A percentile compares a stretch with the other conserved stretches of the same genome.
These are phyloP conservation scores for Vitis cinerea DNA, from an alignment of 164 flowering plant genomes.

Conservation along the genomic window DNA sequence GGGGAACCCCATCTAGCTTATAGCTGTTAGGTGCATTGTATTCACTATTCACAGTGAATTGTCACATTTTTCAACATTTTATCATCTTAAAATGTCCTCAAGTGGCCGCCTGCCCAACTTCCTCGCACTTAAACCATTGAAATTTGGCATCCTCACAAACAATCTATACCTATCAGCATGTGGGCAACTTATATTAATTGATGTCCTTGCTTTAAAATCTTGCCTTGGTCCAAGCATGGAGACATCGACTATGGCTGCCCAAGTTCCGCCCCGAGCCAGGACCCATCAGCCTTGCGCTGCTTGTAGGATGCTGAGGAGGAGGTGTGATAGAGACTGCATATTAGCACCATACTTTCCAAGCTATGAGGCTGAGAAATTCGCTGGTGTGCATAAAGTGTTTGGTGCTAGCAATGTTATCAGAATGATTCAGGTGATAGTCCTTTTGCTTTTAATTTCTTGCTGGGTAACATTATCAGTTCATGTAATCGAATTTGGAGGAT, in stretches of 20 bases:
- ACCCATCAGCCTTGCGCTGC: constrained; percentile 49
- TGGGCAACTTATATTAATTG: background rate
- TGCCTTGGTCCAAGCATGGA: too few species aligned
- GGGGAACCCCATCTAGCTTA: background rate
- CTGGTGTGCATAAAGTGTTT: constrained; percentile 44
- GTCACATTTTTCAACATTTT: constrained; percentile 17
- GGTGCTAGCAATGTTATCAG: constrained; percentile 58
- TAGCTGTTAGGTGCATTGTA: constrained; percentile 8
- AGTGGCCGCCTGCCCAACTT: constrained; percentile 31
- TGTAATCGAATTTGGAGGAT: too few species aligned
- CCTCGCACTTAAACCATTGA: constrained; percentile 21
- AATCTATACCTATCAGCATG: background rate
- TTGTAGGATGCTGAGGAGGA: constrained; percentile 42
- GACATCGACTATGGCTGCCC: constrained; percentile 11
- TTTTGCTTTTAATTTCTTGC: too few species aligned
- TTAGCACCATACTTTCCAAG: constrained; percentile 48
- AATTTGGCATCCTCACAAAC: constrained; percentile 9
- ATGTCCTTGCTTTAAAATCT: background rate
- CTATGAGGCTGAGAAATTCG: constrained; percentile 38
- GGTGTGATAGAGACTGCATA: constrained; percentile 39
- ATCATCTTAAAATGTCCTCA: constrained; percentile 9
- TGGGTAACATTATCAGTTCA: too few species aligned
- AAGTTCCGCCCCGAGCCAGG: background rate
- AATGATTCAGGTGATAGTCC: constrained; percentile 39
- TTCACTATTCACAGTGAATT: constrained; percentile 4